Conservation (phyloP, 371 early-diverging fungal genomes). For the Syncephalastrum racemosum region DNA sequence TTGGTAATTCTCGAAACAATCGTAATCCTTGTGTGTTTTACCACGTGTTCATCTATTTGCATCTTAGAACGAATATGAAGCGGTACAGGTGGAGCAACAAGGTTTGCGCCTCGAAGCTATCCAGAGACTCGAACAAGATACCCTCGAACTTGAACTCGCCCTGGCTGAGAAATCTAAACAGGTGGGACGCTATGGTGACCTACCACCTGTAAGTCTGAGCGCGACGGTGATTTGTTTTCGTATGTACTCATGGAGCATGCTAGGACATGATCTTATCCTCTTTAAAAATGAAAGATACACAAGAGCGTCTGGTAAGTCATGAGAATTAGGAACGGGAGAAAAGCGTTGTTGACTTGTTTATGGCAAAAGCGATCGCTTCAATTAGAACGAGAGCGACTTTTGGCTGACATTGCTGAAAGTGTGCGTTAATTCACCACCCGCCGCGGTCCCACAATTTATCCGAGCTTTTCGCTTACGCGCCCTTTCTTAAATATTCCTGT, state of each 20-base stretch:
- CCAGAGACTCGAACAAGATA: slow-evolving; percentile 15
- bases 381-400: slow-evolving; percentile 16
- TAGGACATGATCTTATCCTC: slow-evolving; percentile 24
- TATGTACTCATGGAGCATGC: not conserved
- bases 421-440: slow-evolving; percentile 3
- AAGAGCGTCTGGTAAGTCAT: slow-evolving; percentile 17
- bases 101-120: slow-evolving; percentile 13
- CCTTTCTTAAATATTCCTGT: too few relatives aligned
- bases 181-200: slow-evolving; percentile 10
- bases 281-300: slow-evolving; percentile 9
- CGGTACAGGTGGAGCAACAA: slow-evolving; percentile 14
- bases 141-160: slow-evolving; percentile 8
- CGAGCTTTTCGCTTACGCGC: too few relatives aligned
- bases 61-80: slow-evolving; percentile 14
- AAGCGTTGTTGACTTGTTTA: not conserved
- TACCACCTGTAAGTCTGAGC: slow-evolving; percentile 18
- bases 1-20: slow-evolving; percentile 8
- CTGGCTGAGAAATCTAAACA: slow-evolving; percentile 10
- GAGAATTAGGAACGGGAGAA: not conserved
- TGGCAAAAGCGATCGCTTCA: slow-evolving; percentile 4
- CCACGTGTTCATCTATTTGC: too few relatives aligned
- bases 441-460: too few relatives aligned
- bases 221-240: not conserved
- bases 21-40: not conserved
- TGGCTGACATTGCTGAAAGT: slow-evolving; percentile 17